phyloP scores from a whole-genome alignment of 768 basidiomycete species.

The Pleurotus ostreatus region DNA sequence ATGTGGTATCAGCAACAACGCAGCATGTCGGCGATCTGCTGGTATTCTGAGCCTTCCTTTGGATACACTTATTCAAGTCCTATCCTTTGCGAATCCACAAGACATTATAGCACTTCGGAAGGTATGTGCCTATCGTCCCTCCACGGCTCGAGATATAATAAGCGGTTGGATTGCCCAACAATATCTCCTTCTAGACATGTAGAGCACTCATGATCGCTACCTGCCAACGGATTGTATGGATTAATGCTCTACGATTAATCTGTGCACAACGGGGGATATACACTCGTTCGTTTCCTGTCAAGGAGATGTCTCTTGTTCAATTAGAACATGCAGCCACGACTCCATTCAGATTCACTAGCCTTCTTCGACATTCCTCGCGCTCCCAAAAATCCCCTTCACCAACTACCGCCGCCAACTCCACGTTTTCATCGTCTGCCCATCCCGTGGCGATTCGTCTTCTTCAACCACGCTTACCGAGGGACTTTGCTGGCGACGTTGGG shows the following conservation, averaged over 20 bases:
- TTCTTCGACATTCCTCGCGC: neutral
- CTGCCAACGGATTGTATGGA: conserved; percentile 22
- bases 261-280: conserved; percentile 18
- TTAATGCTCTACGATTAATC: conserved; percentile 19
- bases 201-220: conserved; percentile 16
- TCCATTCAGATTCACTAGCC: conserved; percentile 17
- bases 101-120: conserved; percentile 17
- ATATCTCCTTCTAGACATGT: conserved; percentile 17
- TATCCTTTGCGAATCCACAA: conserved; percentile 11
- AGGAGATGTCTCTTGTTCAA: conserved; percentile 20
- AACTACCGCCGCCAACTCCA: neutral
- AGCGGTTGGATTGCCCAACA: neutral
- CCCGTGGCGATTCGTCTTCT: conserved; percentile 14
- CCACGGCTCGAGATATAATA: too few species aligned
- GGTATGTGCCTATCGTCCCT: neutral
- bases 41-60: conserved; percentile 10
- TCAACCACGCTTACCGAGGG: conserved; percentile 11
- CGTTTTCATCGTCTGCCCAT: neutral
- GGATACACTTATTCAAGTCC: conserved; percentile 16
- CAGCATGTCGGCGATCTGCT: neutral
- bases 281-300: conserved; percentile 19
- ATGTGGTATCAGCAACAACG: neutral
- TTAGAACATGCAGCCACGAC: conserved; percentile 24
- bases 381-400: neutral
- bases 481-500: conserved; percentile 3